Evolutionary conservation across 1,139 yeast genomes (phyloP).

Genomic region (Blastobotrys buckinghamii): DNA sequence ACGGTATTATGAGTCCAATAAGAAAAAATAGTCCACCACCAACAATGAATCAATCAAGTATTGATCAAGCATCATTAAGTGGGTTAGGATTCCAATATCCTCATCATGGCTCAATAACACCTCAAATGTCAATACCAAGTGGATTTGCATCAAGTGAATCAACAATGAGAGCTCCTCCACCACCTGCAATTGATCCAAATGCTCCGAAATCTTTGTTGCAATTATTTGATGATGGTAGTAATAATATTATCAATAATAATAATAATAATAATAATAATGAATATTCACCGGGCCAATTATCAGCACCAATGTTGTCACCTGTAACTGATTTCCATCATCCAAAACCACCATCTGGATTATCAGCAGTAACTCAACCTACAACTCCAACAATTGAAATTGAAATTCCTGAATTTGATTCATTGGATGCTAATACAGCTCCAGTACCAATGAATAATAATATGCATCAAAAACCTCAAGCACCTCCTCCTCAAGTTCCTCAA

Average conservation of each 20-base stretch:
- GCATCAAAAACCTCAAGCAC: conserved; percentile 7
- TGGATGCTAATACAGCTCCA: conserved; percentile 25
- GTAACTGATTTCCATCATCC: conserved; percentile 3
- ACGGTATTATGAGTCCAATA: conserved; percentile 6
- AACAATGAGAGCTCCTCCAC: conserved; percentile 9
- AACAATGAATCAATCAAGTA: no score
- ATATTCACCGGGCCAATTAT: conserved; percentile 8
- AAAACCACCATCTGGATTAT: conserved; percentile 24
- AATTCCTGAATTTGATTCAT: conserved; percentile 44
- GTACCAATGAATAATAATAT: no score
- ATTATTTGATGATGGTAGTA: conserved; percentile 50
- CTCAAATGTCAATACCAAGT: neutral
- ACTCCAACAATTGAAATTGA: conserved; percentile 51
- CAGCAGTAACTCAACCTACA: conserved; percentile 34
- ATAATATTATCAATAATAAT: no score
- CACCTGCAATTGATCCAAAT: conserved; percentile 7
- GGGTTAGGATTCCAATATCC: conserved; percentile 11
- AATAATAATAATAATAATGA: conserved; percentile 16
- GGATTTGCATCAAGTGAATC: conserved; percentile 8
- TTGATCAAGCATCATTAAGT: neutral
- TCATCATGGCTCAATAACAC: neutral
- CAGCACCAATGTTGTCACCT: conserved; percentile 9
- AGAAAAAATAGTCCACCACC: neutral
- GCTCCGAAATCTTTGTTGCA: conserved; percentile 50
- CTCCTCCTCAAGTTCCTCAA: neutral